phyloP scores from a whole-genome alignment of 192 early-diverging fungal genomes.

The Backusella sp. region DNA sequence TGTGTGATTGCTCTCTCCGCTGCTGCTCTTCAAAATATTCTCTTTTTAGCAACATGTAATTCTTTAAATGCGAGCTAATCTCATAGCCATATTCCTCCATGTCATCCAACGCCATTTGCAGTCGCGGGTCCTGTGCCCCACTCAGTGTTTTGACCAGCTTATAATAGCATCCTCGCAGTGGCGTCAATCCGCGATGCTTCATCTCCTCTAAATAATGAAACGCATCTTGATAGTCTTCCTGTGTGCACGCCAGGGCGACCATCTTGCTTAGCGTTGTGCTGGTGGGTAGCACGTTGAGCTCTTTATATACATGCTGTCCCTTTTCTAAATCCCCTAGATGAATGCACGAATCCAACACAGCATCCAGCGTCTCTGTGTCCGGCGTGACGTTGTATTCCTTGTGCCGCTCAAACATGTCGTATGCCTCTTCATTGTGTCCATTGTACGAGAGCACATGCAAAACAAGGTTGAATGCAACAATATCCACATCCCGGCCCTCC shows the following conservation, averaged over 20 bases:
- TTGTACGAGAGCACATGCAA: constrained; percentile 45
- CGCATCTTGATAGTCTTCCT: constrained; percentile 69
- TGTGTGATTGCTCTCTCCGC: neutral
- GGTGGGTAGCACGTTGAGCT: constrained; percentile 44
- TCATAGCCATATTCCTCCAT: constrained; percentile 57
- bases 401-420: constrained; percentile 37
- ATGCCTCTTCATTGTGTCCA: constrained; percentile 39
- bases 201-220: constrained; percentile 72
- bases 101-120: constrained; percentile 57
- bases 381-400: constrained; percentile 35
- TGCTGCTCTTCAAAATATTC: neutral
- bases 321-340: constrained; percentile 37
- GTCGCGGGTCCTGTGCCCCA: constrained; percentile 53
- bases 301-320: constrained; percentile 45
- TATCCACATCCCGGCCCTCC: constrained; percentile 44
- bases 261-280: constrained; percentile 51
- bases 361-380: constrained; percentile 50
- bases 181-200: constrained; percentile 57
- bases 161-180: constrained; percentile 51
- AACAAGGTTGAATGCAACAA: constrained; percentile 56
- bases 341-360: constrained; percentile 52
- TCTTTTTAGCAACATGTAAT: constrained; percentile 8
- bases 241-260: constrained; percentile 47
- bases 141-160: constrained; percentile 58
- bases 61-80: constrained; percentile 8